phyloP scores from a whole-genome alignment of 768 basidiomycete genomes.

The Panus rudis region DNA sequence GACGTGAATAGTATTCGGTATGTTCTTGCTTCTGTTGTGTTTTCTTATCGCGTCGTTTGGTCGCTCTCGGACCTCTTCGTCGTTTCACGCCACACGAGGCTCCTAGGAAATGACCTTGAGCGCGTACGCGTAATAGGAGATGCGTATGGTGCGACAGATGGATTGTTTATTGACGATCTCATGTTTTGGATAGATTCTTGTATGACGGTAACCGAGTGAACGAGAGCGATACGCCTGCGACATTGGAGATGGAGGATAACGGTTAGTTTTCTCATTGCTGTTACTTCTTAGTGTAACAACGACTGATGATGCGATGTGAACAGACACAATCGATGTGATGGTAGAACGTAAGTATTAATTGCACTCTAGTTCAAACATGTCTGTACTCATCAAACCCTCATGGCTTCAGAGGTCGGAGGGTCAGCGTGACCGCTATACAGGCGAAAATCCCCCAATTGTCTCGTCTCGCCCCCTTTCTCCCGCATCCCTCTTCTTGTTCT shows the following conservation, averaged over 20 bases:
- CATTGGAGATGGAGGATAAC: constrained; percentile 85
- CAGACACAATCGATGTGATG: constrained; percentile 95
- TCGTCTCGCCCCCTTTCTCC: too few species aligned
- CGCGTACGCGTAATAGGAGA: too few species aligned
- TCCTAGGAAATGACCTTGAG: too few species aligned
- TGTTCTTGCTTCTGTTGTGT: constrained; percentile 10
- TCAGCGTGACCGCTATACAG: constrained; percentile 14
- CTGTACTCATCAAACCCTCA: constrained; percentile 2
- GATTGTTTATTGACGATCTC: background rate
- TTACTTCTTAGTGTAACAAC: background rate
- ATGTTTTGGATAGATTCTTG: constrained; percentile 57
- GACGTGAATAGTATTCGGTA: constrained; percentile 84
- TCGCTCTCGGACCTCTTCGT: background rate
- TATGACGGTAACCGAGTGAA: constrained; percentile 84
- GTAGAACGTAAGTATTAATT: constrained; percentile 75
- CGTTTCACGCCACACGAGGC: background rate
- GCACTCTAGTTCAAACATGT: constrained; percentile 5
- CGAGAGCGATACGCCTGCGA: constrained; percentile 81
- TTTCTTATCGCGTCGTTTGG: background rate
- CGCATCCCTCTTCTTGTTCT: too few species aligned
- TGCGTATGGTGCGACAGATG: background rate
- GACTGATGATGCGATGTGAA: constrained; percentile 2
- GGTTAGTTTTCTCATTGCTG: constrained; percentile 38
- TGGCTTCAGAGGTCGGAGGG: constrained; percentile 24
- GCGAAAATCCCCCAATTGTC: too few species aligned